phyloP scores from a whole-genome alignment of 1,139 yeast genomes.

The Saccharomyces uvarum region DNA sequence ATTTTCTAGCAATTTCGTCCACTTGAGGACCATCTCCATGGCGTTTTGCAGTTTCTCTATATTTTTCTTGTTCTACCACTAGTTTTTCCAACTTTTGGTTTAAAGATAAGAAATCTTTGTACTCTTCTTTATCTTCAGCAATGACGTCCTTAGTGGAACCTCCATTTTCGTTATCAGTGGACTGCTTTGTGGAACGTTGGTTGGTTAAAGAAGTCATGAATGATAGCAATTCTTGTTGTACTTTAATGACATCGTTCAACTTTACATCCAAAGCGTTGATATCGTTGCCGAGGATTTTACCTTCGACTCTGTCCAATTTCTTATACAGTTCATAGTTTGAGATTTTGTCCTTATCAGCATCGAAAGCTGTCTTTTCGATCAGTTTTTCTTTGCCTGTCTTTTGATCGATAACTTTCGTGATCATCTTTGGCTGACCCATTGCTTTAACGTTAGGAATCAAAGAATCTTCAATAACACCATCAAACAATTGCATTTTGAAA shows the following conservation, averaged over 20 bases:
- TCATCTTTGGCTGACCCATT: slow-evolving; percentile 39
- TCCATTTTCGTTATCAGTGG: slow-evolving; percentile 6
- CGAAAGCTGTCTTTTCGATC: slow-evolving; percentile 25
- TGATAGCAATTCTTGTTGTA: slow-evolving; percentile 21
- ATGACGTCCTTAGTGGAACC: slow-evolving; percentile 3
- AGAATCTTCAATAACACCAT: slow-evolving; percentile 46
- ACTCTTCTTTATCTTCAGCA: slow-evolving; percentile 19
- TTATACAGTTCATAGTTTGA: slow-evolving; percentile 25
- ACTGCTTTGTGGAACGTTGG: slow-evolving; percentile 9
- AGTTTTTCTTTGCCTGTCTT: slow-evolving; percentile 28
- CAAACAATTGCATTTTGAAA: slow-evolving; percentile 47
- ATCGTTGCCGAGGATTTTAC: slow-evolving; percentile 31
- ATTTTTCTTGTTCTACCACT: slow-evolving; percentile 30
- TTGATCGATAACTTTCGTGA: slow-evolving; percentile 30
- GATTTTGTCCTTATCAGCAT: slow-evolving; percentile 20
- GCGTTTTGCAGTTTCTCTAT: slow-evolving; percentile 26
- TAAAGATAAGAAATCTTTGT: slow-evolving; percentile 29
- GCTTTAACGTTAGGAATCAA: slow-evolving; percentile 50
- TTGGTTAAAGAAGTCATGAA: slow-evolving; percentile 11
- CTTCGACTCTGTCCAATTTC: slow-evolving; percentile 30
- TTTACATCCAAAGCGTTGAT: slow-evolving; percentile 18
- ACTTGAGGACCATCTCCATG: slow-evolving; percentile 24
- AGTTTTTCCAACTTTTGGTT: slow-evolving; percentile 29
- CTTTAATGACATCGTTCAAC: slow-evolving; percentile 16
- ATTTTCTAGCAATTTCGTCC: slow-evolving; percentile 31